Base-by-base conservation (phyloP, 1,139 yeast species). In the Zygoascus meyerae region DNA sequence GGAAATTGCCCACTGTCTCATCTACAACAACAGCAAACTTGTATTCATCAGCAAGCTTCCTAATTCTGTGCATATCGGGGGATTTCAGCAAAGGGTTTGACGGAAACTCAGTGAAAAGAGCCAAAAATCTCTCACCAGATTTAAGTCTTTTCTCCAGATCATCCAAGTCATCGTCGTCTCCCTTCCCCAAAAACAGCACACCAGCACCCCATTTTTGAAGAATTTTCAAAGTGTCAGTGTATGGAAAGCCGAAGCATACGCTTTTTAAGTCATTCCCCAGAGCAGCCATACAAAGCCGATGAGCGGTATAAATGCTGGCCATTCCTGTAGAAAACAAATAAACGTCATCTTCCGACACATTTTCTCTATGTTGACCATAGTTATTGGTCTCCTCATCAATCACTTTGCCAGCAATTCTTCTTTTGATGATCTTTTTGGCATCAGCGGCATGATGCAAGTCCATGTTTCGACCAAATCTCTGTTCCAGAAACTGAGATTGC, bases 211-310 rank as follows among this genome's bases (percentile, higher is more conserved):
- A 92, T 63, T 89, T 90, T 59, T 77, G 75, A 57, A 92, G 72
- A 51, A 92, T 83, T 58, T 86, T 87, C 49, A 87, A 71, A 0
- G 97, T 90, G 62, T 92, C 98, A 28, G 86, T 94, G 63, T 90
- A 92, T 5, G 97, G 96, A 66, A 90, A 89, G 0, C 98, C 97
- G 66, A 85, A 89, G 67, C 95, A 85, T 1, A 89, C 95, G 0
- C 95, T 81, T 63, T 86, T 86, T 55, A 54, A 47, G 44, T 38
- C 47, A 47, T 52, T 52, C 12, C 52, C 55, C 39, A 53, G 41
- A 0, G 64, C 58, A 12, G 71, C 66, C 52, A 87, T 66, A 18
- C 82, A 62, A 1, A 85, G 74, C 52, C 83, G 77, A 61, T 90
- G 96, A 0, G 96, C 86, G 49, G 78, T 77, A 69, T 84, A 92